Percentiles rank a stretch among this genome's conserved stretches.
These are phyloP conservation scores for Acacia acuminata DNA, from an alignment of 306 rosid genomes.

Conservation along the genomic window DNA sequence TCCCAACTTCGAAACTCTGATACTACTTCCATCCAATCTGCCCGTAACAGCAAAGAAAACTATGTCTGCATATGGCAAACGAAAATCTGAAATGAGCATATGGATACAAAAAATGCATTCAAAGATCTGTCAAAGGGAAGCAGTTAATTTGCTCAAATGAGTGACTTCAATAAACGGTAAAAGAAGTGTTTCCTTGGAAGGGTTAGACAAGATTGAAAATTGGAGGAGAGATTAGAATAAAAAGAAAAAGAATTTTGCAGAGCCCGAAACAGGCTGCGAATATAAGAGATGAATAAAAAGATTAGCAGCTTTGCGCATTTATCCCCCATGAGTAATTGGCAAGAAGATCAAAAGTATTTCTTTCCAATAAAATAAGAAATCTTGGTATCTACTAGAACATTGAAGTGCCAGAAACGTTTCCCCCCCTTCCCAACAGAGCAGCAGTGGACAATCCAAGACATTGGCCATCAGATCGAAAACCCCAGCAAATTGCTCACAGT, in stretches of 20 bases:
- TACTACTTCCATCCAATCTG: conserved; percentile 67
- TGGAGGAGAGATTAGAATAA: background rate
- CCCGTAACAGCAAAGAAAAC: background rate
- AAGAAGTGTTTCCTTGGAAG: conserved; percentile 8
- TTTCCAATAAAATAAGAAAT: background rate
- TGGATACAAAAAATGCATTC: background rate
- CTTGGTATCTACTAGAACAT: background rate
- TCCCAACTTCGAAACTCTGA: conserved; percentile 77
- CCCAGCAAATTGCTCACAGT: conserved; percentile 16
- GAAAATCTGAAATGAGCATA: background rate
- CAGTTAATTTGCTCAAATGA: background rate
- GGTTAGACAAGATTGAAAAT: background rate
- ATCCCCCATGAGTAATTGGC: background rate
- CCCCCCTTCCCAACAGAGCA: background rate
- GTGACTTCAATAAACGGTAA: background rate
- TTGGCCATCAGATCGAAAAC: background rate
- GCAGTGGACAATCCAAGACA: background rate
- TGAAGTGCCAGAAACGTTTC: background rate
- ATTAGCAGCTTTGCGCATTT: conserved; percentile 25
- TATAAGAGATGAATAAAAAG: background rate
- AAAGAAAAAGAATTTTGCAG: background rate
- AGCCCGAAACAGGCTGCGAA: background rate
- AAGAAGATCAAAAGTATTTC: background rate
- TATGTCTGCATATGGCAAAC: background rate
- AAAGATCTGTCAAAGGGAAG: background rate